These are phyloP conservation scores for Thermothelomyces thermophilus DNA, from an alignment of 2,329 filamentous ascomycete species.

Conservation along the genomic window DNA sequence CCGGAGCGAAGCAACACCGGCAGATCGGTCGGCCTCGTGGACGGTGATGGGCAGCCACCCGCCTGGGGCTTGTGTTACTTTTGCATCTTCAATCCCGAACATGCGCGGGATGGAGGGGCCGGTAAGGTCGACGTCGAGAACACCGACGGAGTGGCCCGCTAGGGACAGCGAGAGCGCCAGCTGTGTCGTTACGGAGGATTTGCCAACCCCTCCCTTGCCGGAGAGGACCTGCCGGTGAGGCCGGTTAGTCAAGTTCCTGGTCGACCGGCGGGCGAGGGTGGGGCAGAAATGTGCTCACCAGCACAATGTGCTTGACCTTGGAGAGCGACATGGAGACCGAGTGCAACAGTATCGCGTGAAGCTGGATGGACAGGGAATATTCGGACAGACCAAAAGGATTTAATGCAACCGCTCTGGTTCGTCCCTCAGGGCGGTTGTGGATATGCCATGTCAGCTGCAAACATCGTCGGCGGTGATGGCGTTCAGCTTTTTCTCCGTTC, in stretches of 20 bases:
- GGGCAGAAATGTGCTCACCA: constrained; percentile 38
- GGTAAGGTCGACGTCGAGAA: constrained; percentile 93
- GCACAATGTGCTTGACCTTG: constrained; percentile 69
- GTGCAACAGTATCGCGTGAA: neutral
- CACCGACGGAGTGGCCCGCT: constrained; percentile 81
- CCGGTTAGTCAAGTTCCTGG: constrained; percentile 6
- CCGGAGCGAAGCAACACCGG: constrained; percentile 56
- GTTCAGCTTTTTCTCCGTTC: neutral
- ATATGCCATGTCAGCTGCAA: neutral
- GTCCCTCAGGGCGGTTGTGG: constrained; percentile 14
- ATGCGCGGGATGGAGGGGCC: constrained; percentile 94
- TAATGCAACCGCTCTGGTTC: neutral
- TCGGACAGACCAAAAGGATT: no score
- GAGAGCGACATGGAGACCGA: constrained; percentile 51
- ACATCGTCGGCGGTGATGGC: neutral
- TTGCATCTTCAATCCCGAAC: constrained; percentile 80
- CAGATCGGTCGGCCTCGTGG: constrained; percentile 51
- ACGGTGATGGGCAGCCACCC: constrained; percentile 90
- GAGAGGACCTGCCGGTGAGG: constrained; percentile 60
- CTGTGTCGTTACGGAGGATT: constrained; percentile 96
- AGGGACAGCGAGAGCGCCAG: constrained; percentile 83
- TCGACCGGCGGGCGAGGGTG: neutral
- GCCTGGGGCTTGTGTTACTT: constrained; percentile 83
- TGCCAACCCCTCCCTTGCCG: constrained; percentile 95
- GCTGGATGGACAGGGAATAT: neutral